Base-by-base conservation (phyloP, 495 filamentous ascomycete genomes). In the Opeltia flavorubescens region DNA sequence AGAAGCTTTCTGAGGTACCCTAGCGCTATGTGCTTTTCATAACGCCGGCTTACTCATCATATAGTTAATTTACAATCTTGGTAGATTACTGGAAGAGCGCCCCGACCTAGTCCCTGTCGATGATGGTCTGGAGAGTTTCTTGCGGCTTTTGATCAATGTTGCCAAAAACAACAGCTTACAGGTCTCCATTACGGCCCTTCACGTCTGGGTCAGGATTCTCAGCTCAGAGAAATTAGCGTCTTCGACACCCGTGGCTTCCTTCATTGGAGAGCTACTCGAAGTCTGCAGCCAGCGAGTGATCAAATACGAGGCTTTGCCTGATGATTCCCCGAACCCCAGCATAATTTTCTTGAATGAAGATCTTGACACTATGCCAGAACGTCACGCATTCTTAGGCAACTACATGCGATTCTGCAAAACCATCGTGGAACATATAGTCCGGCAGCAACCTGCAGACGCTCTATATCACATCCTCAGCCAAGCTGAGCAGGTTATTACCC, bases 381-480 rank as follows among this genome's bases (percentile, higher is more conserved):
- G 84, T 21, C 91, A 99, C 65, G 85, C 89, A 11, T 99, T 99
- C 59, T 73, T 96, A n/a, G 89, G 91, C 1, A 96, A 96, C 55
- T 99, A 95, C 59, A 71, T 89, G 20, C 76, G 93, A 39, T 96
- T 93, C 54, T 91, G 88, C 59, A 76, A 77, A 9, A 78, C 80
- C 27, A 76, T 95, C 4, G 83, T 96, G 40, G 88, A 95, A 62
- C 71, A 69, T 25, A 84, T 95, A 42, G 84, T 89, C 15, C 70
- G 81, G 38, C 78, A 81, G 48, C 76, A 82, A 49, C 80, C 87
- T 11, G 73, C 82, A 33, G 91, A 96, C 48, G 88, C 88, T 1
- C 79, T 96, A 51, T 74, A 77, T 41, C 84, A 94, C 61, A 93
- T 95, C 35, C 72, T 96, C 28, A 67, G 68, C 15, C 77, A 82